Percentiles rank a stretch among this genome's conserved stretches.
Conservation (phyloP, 768 basidiomycete genomes). For the Ramaria rubella region DNA sequence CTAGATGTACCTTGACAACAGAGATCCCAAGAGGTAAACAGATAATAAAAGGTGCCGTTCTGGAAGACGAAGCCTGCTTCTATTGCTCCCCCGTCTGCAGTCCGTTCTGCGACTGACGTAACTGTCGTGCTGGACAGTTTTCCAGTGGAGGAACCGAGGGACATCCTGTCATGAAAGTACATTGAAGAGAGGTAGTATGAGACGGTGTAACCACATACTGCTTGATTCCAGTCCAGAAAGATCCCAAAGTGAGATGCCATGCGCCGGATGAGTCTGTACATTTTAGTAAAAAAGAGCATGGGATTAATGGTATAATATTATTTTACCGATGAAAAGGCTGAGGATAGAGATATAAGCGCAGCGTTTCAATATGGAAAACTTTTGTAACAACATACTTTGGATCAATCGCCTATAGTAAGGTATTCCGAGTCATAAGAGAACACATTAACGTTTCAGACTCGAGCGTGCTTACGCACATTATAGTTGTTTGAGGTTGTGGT, state of each 20-base stretch:
- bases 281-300: background rate
- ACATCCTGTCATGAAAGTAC: background rate
- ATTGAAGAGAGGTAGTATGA: background rate
- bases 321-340: constrained; percentile 25
- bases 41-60: constrained; percentile 41
- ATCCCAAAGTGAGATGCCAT: constrained; percentile 47
- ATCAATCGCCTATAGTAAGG: constrained; percentile 40
- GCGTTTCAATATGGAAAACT: too few species aligned
- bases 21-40: constrained; percentile 51
- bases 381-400: constrained; percentile 39
- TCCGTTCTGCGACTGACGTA: constrained; percentile 40
- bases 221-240: constrained; percentile 54
- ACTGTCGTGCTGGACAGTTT: constrained; percentile 33
- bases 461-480: constrained; percentile 29
- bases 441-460: background rate
- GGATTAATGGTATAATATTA: background rate
- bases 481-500: constrained; percentile 33
- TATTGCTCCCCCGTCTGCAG: constrained; percentile 38
- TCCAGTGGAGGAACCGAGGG: constrained; percentile 35
- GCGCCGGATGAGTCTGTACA: constrained; percentile 30
- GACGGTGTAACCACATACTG: constrained; percentile 18
- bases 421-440: background rate
- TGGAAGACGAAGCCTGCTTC: constrained; percentile 45
- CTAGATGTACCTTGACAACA: constrained; percentile 45
- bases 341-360: background rate